A percentile compares a stretch with the other conserved stretches of the same genome.
These are phyloP conservation scores for Deuterostichococcus epilithicus DNA, from an alignment of 139 green algal genomes.

Conservation along the genomic window DNA sequence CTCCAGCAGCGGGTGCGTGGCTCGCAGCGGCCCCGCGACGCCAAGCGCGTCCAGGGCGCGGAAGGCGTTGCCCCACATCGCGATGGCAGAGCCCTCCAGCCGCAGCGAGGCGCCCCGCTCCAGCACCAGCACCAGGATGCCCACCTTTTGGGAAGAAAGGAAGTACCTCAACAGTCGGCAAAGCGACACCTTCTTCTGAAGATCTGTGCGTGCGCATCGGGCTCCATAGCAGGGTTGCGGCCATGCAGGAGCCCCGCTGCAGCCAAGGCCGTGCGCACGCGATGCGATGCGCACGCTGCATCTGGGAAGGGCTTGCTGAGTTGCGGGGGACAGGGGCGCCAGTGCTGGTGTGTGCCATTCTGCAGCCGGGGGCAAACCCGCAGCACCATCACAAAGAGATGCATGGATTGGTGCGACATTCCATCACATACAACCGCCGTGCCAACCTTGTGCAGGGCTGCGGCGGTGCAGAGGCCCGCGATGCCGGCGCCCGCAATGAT, in stretches of 20 bases:
- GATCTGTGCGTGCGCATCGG: neutral
- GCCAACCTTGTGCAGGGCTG: slow-evolving; percentile 40
- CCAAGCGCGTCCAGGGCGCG: slow-evolving; percentile 64
- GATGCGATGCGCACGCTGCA: too few species aligned
- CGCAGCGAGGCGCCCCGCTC: slow-evolving; percentile 36
- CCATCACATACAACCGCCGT: neutral
- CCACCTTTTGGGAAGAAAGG: slow-evolving; percentile 19
- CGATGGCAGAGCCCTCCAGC: slow-evolving; percentile 57
- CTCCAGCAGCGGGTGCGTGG: slow-evolving; percentile 29
- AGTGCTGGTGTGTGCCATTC: neutral
- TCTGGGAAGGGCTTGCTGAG: too few species aligned
- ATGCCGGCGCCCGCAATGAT: slow-evolving; percentile 58
- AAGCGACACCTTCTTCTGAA: neutral
- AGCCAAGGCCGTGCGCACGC: too few species aligned
- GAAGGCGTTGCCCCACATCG: slow-evolving; percentile 75
- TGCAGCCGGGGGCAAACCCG: neutral
- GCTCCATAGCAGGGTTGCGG: too few species aligned
- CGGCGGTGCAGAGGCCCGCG: slow-evolving; percentile 58
- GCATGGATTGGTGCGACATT: neutral
- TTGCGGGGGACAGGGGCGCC: neutral
- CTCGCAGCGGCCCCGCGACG: slow-evolving; percentile 46
- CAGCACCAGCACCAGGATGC: slow-evolving; percentile 53
- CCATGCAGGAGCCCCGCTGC: too few species aligned
- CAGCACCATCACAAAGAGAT: too few species aligned
- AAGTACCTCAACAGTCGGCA: neutral